phyloP scores from a whole-genome alignment of 1,139 yeast species.

The Geotrichum bryndzae region DNA sequence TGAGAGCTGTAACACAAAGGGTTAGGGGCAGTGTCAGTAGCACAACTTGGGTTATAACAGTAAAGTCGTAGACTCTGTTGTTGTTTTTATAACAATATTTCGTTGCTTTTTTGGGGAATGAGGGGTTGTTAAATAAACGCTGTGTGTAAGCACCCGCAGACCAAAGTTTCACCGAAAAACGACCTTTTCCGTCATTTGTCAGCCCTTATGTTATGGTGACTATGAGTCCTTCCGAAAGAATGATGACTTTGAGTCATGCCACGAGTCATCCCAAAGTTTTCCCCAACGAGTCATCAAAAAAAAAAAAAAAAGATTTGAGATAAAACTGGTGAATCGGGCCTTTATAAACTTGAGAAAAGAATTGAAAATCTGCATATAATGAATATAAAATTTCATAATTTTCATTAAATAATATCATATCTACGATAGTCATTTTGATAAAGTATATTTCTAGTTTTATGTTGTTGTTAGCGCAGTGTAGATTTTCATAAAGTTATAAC shows the following conservation, averaged over 20 bases:
- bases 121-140: not conserved
- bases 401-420: no score
- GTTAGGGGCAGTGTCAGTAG: not conserved
- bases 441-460: not conserved
- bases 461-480: not conserved
- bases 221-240: not conserved
- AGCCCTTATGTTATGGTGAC: not conserved
- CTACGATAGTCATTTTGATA: no score
- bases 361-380: not conserved
- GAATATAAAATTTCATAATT: no score
- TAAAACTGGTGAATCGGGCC: not conserved
- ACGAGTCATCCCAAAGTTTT: not conserved
- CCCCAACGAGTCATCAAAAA: not conserved
- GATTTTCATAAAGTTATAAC: not conserved
- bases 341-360: not conserved
- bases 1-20: not conserved
- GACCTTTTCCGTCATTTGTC: not conserved
- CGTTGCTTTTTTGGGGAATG: not conserved
- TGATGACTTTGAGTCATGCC: constrained; percentile 7
- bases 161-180: not conserved
- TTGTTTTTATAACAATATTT: not conserved
- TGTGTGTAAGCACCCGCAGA: not conserved
- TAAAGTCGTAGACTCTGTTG: no score
- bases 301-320: not conserved
- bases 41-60: not conserved